These are phyloP conservation scores for Senna siamea DNA, from an alignment of 306 rosid genomes.

Conservation along the genomic window DNA sequence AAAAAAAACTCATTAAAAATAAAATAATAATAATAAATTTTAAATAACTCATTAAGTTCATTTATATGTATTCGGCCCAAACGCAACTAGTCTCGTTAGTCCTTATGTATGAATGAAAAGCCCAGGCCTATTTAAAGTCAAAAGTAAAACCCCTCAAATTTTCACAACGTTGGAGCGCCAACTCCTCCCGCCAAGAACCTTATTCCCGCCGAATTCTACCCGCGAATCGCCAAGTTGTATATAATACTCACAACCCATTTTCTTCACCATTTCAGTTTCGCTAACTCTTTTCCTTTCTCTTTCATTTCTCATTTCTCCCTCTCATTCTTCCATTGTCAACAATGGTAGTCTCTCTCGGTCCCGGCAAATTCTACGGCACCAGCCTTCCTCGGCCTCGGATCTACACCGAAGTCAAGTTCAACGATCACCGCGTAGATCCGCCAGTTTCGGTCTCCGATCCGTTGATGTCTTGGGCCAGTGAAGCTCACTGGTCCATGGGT, in stretches of 20 bases:
- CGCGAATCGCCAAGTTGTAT: conserved; percentile 7
- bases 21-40: too few relatives aligned
- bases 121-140: conserved; percentile 24
- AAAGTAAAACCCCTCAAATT: conserved; percentile 26
- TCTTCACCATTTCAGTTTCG: not conserved
- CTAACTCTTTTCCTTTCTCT: not conserved
- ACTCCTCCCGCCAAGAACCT: conserved; percentile 46
- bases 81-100: not conserved
- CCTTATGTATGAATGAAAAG: not conserved
- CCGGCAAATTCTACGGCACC: conserved; percentile 80
- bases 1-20: too few relatives aligned
- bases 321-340: not conserved
- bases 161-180: conserved; percentile 38
- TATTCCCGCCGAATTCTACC: conserved; percentile 40
- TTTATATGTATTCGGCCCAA: too few relatives aligned
- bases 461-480: conserved; percentile 70
- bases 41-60: too few relatives aligned
- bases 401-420: conserved; percentile 73
- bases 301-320: too few relatives aligned
- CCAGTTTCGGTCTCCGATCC: conserved; percentile 65
- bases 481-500: conserved; percentile 99
- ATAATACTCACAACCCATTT: not conserved
- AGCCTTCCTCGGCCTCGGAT: conserved; percentile 89
- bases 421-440: conserved; percentile 70
- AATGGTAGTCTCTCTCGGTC: conserved; percentile 75